Percentiles rank a stretch among this genome's conserved stretches.
Evolutionary conservation across 2,329 filamentous ascomycete species (phyloP).

Genomic region (Apiospora sp.): DNA sequence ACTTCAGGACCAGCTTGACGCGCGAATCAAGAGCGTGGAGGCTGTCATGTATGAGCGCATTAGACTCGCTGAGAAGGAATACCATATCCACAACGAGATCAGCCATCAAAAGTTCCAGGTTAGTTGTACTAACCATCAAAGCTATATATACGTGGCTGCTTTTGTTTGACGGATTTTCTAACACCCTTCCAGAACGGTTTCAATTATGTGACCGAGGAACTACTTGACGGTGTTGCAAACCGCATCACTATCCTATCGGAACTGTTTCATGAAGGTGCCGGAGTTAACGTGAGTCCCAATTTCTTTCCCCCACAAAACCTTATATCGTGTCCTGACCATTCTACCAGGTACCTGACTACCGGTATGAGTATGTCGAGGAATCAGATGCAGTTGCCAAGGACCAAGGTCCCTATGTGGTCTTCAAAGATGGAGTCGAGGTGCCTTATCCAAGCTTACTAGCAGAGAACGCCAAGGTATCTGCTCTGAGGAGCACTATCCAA

Average conservation of each 20-base stretch:
- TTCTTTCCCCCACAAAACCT: neutral
- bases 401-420: slow-evolving; percentile 39
- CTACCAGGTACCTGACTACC: slow-evolving; percentile 37
- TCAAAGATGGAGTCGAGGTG: slow-evolving; percentile 41
- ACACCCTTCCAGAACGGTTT: slow-evolving; percentile 37
- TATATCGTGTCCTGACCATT: slow-evolving; percentile 13
- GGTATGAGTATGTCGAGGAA: slow-evolving; percentile 38
- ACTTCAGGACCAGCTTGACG: slow-evolving; percentile 54
- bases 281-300: slow-evolving; percentile 38
- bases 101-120: slow-evolving; percentile 52
- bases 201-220: slow-evolving; percentile 39
- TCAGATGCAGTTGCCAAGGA: slow-evolving; percentile 34
- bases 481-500: slow-evolving; percentile 41
- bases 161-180: slow-evolving; percentile 32
- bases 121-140: slow-evolving; percentile 26
- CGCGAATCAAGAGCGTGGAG: neutral
- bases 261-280: slow-evolving; percentile 37
- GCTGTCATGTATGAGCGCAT: neutral
- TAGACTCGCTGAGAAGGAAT: slow-evolving; percentile 33
- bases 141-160: slow-evolving; percentile 18
- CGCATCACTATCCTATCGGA: slow-evolving; percentile 38
- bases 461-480: slow-evolving; percentile 42
- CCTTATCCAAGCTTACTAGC: slow-evolving; percentile 44
- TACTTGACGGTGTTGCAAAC: slow-evolving; percentile 40
- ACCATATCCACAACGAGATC: slow-evolving; percentile 45